Evolutionary conservation across 2,329 filamentous ascomycete species (phyloP).

Genomic region (Elsinoe fawcettii): DNA sequence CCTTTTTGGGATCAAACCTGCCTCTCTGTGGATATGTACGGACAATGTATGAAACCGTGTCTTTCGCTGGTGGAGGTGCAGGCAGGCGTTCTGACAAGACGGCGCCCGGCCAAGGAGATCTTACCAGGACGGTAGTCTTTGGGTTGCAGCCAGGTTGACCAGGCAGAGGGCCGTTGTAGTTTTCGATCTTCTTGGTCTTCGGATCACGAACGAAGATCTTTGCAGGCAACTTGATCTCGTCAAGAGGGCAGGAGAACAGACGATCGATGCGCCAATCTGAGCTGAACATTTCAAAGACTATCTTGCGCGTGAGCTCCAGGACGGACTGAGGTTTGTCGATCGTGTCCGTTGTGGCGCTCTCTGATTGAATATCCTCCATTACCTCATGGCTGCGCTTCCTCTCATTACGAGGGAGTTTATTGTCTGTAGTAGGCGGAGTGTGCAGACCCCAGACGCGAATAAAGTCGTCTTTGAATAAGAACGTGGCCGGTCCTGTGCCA

Average conservation of each 20-base stretch:
- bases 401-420: slow-evolving; percentile 21
- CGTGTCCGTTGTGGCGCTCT: slow-evolving; percentile 29
- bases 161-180: slow-evolving; percentile 62
- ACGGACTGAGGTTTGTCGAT: slow-evolving; percentile 24
- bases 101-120: slow-evolving; percentile 71
- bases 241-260: slow-evolving; percentile 58
- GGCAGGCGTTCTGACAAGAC: slow-evolving; percentile 55
- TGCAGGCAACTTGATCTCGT: slow-evolving; percentile 59
- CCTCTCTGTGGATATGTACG: slow-evolving; percentile 69
- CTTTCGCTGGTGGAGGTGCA: slow-evolving; percentile 54
- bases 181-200: slow-evolving; percentile 55
- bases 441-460: slow-evolving; percentile 82
- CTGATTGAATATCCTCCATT: slow-evolving; percentile 27
- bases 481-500: not conserved
- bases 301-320: slow-evolving; percentile 41
- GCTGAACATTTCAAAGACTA: slow-evolving; percentile 72
- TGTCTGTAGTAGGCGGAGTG: slow-evolving; percentile 33
- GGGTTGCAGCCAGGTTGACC: slow-evolving; percentile 42
- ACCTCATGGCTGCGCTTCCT: slow-evolving; percentile 32
- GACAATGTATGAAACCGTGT: slow-evolving; percentile 79
- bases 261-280: slow-evolving; percentile 67
- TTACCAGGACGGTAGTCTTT: slow-evolving; percentile 63
- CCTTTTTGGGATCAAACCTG: slow-evolving; percentile 64
- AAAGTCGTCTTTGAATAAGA: slow-evolving; percentile 51
- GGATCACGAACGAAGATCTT: slow-evolving; percentile 60